Conservation (phyloP, 495 filamentous ascomycete species). For the Aspergillus egyptiacus region DNA sequence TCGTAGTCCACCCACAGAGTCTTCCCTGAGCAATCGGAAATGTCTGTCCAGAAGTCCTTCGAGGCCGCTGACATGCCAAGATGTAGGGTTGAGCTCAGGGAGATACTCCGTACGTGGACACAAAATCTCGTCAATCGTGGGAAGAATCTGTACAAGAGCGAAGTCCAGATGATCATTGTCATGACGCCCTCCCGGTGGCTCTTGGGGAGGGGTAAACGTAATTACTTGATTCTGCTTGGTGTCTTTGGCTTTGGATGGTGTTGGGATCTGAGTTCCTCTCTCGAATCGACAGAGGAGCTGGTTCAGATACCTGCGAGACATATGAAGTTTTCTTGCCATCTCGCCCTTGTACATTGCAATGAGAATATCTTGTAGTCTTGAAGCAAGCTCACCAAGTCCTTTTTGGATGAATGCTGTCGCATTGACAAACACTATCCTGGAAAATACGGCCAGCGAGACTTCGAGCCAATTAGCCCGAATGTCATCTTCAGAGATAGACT, state of each 20-base stretch:
- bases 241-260: background rate
- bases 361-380: background rate
- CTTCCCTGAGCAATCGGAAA: conserved; percentile 46
- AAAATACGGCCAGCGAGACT: background rate
- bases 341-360: background rate
- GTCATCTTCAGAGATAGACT: background rate
- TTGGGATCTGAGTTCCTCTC: background rate
- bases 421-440: background rate
- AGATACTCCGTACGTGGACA: conserved; percentile 51
- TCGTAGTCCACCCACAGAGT: conserved; percentile 33
- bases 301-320: background rate
- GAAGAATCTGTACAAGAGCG: conserved; percentile 55
- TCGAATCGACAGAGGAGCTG: background rate
- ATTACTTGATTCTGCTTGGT: background rate
- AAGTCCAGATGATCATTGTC: conserved; percentile 62
- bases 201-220: background rate
- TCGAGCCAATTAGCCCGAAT: conserved; percentile 1
- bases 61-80: conserved; percentile 54
- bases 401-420: conserved; percentile 1
- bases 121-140: conserved; percentile 56
- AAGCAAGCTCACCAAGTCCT: background rate
- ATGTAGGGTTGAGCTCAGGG: conserved; percentile 46
- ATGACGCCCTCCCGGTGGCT: conserved; percentile 38
- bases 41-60: conserved; percentile 61
- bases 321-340: background rate